Base-by-base conservation (phyloP, 805 yeast species). In the Kazachstania martiniae region DNA sequence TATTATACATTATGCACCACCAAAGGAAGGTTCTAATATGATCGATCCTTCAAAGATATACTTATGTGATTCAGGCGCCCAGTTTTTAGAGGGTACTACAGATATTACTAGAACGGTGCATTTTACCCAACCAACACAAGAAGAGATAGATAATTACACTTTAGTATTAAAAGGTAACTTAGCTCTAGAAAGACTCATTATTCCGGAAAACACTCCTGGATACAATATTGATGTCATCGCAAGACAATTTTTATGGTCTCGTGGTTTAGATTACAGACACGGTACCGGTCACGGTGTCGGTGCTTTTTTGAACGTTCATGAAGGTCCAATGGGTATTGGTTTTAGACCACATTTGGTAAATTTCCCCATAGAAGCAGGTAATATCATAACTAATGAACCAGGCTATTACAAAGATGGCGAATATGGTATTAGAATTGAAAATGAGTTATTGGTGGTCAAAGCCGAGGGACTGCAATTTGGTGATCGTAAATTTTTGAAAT, bases 271-370 rank as follows among this genome's bases (percentile, higher is more conserved):
- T 53, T 91, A 82, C 53, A 72, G 77, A 41, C 98, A 91, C 57
- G 97, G 98, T 8, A 85, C 97, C 0, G 95, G 97, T 2, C 98
- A 91, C 57, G 98, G 98, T 4, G 81, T 91, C n/a, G 97, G 95
- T 2, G 69, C 87, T 14, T 89, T 69, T 52, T 72, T 93, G 28
- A 79, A 80, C 53, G 97, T 91, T 12, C 98, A 91, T 54, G 95
- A 93, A 50, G 91, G 93, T 0, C 97, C 97, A 1, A 69, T 89
- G 34, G 94, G 87, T 12, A 74, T 91, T 38, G 83, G 80, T 37
- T 62, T 55, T 50, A 64, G 66, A 46, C 58, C 63, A 17, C 61
- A 67, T 12, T 59, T 70, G 17, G 59, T 63, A 21, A 63, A 70
- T 8, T 69, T 67, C 27, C 74, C 85, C 5, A 54, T 70, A 29